phyloP scores from a whole-genome alignment of 768 basidiomycete species.

The Lanmaoa rubissima region DNA sequence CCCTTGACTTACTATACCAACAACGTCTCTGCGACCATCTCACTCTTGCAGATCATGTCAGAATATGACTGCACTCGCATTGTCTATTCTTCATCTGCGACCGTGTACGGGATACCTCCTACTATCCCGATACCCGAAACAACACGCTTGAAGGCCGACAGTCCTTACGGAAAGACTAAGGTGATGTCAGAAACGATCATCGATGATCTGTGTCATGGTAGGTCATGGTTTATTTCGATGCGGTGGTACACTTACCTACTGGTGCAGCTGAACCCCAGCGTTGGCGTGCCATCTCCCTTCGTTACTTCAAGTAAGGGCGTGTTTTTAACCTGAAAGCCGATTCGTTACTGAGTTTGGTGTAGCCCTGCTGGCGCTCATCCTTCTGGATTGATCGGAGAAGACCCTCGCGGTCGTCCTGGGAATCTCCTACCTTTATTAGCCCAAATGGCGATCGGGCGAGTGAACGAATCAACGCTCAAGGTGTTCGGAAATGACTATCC shows the following conservation, averaged over 20 bases:
- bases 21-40: slow-evolving; percentile 88
- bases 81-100: slow-evolving; percentile 97
- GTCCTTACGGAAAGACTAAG: slow-evolving; percentile 96
- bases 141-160: slow-evolving; percentile 82
- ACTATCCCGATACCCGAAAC: slow-evolving; percentile 92
- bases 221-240: slow-evolving; percentile 21
- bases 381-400: slow-evolving; percentile 92
- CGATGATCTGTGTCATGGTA: slow-evolving; percentile 81
- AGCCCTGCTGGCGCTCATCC: slow-evolving; percentile 99
- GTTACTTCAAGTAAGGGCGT: slow-evolving; percentile 91
- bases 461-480: slow-evolving; percentile 64
- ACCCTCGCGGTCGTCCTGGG: slow-evolving; percentile 92
- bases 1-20: slow-evolving; percentile 92
- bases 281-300: slow-evolving; percentile 83
- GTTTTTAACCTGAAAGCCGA: not conserved
- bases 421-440: slow-evolving; percentile 92
- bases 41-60: slow-evolving; percentile 81
- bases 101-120: slow-evolving; percentile 95
- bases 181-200: slow-evolving; percentile 90
- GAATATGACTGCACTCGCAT: slow-evolving; percentile 81
- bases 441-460: slow-evolving; percentile 91
- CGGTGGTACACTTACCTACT: slow-evolving; percentile 2
- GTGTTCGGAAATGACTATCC: slow-evolving; percentile 98
- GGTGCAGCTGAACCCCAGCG: slow-evolving; percentile 58
- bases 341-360: slow-evolving; percentile 5